Conservation (phyloP, 257 asterid genomes). For the Nicotiana tabacum region DNA sequence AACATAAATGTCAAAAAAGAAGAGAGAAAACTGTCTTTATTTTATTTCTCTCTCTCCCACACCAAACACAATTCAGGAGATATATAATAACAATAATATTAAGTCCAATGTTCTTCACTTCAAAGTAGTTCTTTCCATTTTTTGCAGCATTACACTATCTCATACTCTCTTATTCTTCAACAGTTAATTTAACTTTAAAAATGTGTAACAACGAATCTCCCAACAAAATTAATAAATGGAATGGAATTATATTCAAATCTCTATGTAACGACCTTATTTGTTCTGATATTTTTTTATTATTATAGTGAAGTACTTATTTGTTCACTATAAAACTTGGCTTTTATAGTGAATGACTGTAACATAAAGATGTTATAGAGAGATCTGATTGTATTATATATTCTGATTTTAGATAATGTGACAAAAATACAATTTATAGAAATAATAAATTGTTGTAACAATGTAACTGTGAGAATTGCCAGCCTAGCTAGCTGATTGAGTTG, state of each 20-base stretch:
- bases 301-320: too few relatives aligned
- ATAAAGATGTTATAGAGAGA: too few relatives aligned
- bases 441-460: not conserved
- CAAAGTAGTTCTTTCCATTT: not conserved
- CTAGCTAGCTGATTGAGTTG: conserved; percentile 35
- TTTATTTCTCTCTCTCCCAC: not conserved
- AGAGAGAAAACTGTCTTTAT: not conserved
- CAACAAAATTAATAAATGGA: not conserved
- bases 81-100: not conserved
- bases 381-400: not conserved
- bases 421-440: not conserved
- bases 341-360: too few relatives aligned
- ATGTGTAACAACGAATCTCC: not conserved
- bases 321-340: too few relatives aligned
- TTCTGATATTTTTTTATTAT: too few relatives aligned
- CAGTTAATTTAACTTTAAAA: not conserved
- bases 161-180: not conserved
- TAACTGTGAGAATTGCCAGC: conserved; percentile 38
- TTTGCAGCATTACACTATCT: not conserved
- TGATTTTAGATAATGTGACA: not conserved
- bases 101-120: not conserved
- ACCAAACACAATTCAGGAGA: conserved; percentile 10
- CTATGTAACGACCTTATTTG: too few relatives aligned
- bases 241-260: not conserved
- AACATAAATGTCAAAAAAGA: conserved; percentile 20